These are phyloP conservation scores for Pythium apleroticum DNA, from an alignment of 352 stramenopile genomes.

Conservation along the genomic window DNA sequence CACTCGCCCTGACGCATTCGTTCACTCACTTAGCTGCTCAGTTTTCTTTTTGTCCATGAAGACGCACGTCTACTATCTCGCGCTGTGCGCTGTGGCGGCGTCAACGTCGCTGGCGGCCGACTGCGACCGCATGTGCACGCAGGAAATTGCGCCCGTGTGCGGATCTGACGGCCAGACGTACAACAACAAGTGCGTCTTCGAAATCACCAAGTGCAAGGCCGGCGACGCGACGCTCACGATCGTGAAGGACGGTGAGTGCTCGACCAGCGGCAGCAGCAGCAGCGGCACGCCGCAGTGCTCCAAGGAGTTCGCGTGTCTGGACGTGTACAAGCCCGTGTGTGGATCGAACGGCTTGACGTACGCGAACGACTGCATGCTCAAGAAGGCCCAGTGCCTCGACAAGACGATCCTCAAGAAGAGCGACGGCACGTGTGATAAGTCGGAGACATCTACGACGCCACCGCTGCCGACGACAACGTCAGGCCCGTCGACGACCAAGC, in stretches of 20 bases:
- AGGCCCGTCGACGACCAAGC: conserved; percentile 2
- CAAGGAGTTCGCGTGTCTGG: conserved; percentile 21
- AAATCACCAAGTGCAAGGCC: conserved; percentile 16
- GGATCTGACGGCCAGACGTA: conserved; percentile 22
- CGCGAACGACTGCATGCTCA: conserved; percentile 48
- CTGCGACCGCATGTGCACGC: conserved; percentile 14
- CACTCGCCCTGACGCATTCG: too few species aligned
- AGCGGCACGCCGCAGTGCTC: conserved; percentile 23
- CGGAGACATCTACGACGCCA: not conserved
- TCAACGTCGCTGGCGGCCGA: not conserved
- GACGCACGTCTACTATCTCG: not conserved
- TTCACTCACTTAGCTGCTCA: too few species aligned
- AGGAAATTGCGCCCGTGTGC: conserved; percentile 13
- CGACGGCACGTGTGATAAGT: conserved; percentile 26
- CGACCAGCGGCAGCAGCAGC: conserved; percentile 43
- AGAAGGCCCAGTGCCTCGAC: conserved; percentile 37
- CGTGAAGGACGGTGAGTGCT: conserved; percentile 16
- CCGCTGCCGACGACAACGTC: conserved; percentile 7
- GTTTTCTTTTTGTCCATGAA: too few species aligned
- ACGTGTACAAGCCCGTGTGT: conserved; percentile 38
- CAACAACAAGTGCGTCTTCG: conserved; percentile 19
- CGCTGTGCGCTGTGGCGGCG: conserved; percentile 1
- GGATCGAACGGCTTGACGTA: conserved; percentile 58
- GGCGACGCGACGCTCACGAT: conserved; percentile 13
- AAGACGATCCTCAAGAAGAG: conserved; percentile 27